Base-by-base conservation (phyloP, 805 yeast genomes). In the Candida incommunis region DNA sequence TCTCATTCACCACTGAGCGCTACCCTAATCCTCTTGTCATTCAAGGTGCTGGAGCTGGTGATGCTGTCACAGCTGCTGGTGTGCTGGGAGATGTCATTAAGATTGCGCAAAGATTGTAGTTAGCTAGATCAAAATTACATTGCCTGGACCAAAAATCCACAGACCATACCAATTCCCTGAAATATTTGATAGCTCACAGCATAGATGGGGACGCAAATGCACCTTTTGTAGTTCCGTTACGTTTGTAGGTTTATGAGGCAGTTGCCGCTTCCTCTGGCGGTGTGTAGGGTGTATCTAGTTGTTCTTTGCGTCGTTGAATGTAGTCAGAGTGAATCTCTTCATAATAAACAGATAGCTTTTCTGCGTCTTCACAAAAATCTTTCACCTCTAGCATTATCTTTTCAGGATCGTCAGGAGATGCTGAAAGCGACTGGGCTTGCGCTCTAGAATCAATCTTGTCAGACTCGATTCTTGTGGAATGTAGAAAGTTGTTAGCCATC, bases 31-130 rank as follows among this genome's bases (percentile, higher is more conserved):
- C 98, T 45, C 72, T 92, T 62, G 81, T 92, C 50, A 75, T 92
- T 56, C 98, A 92, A 72, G 99, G 99, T 67, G 98, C 99, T 25
- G 99, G 71, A 55, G 76, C 95, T 56, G 92, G 94, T 59, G 80
- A 79, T 41, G 82, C 68, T 16, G 84, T 79, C 41, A 78, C 83
- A 25, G 83, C 84, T 48, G 80, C 81, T 55, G 99, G 98, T 65
- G 96, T 92, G 40, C 74, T 92, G 53, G 95, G 94, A 45, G 99
- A 92, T 62, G 80, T 84, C 29, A 74, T 92, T 61, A 92, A 86
- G 71, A 80, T 86, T 55, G 95, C 94, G 40, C 87, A 88, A 68
- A 79, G 95, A 70, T 64, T 85, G 22, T 35, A 23, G 24, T 7
- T 25, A 25, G 7, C 7, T 25, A 7, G 13, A 9, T 9, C 27